phyloP scores from a whole-genome alignment of 176 grass and related monocot genomes.

The Raddia distichophylla region DNA sequence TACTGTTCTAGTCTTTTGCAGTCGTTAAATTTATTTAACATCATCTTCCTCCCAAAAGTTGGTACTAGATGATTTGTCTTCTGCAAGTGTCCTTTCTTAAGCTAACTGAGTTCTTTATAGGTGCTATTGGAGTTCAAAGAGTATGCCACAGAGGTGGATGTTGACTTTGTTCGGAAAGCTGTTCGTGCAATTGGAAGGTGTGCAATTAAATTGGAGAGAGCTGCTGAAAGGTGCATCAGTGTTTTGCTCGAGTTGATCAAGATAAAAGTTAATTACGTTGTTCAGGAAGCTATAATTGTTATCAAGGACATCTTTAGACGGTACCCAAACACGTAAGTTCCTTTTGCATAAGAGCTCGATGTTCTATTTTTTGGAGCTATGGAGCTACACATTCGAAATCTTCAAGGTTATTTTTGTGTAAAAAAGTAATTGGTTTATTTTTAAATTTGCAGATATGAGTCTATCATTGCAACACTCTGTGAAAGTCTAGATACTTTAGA shows the following conservation, averaged over 20 bases:
- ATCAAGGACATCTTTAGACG: slow-evolving; percentile 99
- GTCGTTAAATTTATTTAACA: slow-evolving; percentile 20
- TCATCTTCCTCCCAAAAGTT: slow-evolving; percentile 17
- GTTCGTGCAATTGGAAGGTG: slow-evolving; percentile 97
- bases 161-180: slow-evolving; percentile 98
- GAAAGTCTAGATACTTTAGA: slow-evolving; percentile 97
- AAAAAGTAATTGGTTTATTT: slow-evolving; percentile 37
- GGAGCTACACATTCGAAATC: slow-evolving; percentile 3
- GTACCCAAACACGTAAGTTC: slow-evolving; percentile 97
- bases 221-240: slow-evolving; percentile 93
- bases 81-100: slow-evolving; percentile 35
- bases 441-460: slow-evolving; percentile 77
- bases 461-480: slow-evolving; percentile 94
- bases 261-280: slow-evolving; percentile 99
- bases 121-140: slow-evolving; percentile 98
- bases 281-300: slow-evolving; percentile 99
- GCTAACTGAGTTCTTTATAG: slow-evolving; percentile 52
- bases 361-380: slow-evolving; percentile 25
- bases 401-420: background rate
- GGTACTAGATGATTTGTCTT: slow-evolving; percentile 19
- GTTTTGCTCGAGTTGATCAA: slow-evolving; percentile 99
- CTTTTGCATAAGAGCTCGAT: slow-evolving; percentile 15
- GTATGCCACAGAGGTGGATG: slow-evolving; percentile 99
- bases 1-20: slow-evolving; percentile 17
- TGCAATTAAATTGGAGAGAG: slow-evolving; percentile 97